phyloP scores from a whole-genome alignment of 1,139 yeast genomes.

The Debaryomyces nepalensis region DNA sequence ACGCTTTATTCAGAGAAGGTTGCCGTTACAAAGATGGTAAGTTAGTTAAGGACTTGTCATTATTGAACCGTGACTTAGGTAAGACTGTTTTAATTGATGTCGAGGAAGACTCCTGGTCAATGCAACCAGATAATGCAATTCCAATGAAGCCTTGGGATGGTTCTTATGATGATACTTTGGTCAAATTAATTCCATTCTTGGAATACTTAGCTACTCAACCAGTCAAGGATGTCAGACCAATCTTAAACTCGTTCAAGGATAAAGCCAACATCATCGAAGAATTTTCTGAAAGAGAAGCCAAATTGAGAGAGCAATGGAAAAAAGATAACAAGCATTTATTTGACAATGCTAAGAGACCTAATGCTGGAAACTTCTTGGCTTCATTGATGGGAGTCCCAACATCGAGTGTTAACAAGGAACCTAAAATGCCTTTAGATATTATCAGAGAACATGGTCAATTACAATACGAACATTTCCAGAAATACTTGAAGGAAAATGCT shows the following conservation, averaged over 20 bases:
- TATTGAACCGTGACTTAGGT: conserved; percentile 86
- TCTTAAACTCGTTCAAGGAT: conserved; percentile 69
- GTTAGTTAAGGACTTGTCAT: conserved; percentile 80
- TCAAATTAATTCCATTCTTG: conserved; percentile 85
- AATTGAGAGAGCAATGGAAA: conserved; percentile 68
- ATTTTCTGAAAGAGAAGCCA: conserved; percentile 74
- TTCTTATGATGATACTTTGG: conserved; percentile 72
- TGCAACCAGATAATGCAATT: conserved; percentile 93
- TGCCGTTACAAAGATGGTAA: conserved; percentile 90
- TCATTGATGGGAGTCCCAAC: conserved; percentile 65
- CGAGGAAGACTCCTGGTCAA: conserved; percentile 68
- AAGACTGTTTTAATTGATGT: conserved; percentile 83
- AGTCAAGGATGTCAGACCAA: conserved; percentile 87
- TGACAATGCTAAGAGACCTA: conserved; percentile 38
- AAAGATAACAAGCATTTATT: conserved; percentile 63
- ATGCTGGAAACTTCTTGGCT: conserved; percentile 58
- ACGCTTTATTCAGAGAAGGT: conserved; percentile 88
- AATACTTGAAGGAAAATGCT: conserved; percentile 85
- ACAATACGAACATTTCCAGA: conserved; percentile 84
- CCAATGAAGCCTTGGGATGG: conserved; percentile 89
- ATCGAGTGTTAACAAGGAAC: conserved; percentile 53
- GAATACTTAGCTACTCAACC: conserved; percentile 96
- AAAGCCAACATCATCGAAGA: conserved; percentile 70
- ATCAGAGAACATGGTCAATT: conserved; percentile 93
- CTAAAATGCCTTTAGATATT: conserved; percentile 88